Conservation (phyloP, 495 filamentous ascomycete genomes). For the Filosporella fistucella region DNA sequence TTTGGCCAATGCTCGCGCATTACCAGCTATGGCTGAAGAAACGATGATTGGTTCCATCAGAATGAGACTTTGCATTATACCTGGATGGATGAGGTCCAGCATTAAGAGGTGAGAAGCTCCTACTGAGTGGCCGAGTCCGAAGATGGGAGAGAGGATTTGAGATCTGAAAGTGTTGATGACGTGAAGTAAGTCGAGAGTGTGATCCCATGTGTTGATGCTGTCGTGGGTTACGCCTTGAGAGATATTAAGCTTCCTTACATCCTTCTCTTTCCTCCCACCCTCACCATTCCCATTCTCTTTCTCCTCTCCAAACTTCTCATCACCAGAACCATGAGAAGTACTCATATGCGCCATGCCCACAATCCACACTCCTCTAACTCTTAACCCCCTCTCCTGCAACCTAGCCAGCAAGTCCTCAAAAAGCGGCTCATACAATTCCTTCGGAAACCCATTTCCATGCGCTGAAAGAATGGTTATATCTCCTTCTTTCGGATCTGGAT, state of each 20-base stretch:
- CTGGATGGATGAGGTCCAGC: slow-evolving; percentile 69
- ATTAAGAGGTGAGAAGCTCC: slow-evolving; percentile 60
- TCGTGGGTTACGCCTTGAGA: slow-evolving; percentile 16
- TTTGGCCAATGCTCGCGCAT: slow-evolving; percentile 28
- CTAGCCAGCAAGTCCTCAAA: slow-evolving; percentile 66
- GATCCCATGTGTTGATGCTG: slow-evolving; percentile 76
- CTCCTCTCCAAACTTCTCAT: slow-evolving; percentile 66
- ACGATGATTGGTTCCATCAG: slow-evolving; percentile 78
- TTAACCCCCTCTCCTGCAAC: slow-evolving; percentile 47
- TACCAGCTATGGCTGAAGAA: slow-evolving; percentile 14
- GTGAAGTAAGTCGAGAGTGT: slow-evolving; percentile 79
- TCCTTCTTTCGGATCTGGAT: slow-evolving; percentile 53
- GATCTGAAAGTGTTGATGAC: slow-evolving; percentile 76
- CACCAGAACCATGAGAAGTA: slow-evolving; percentile 54
- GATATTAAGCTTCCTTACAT: slow-evolving; percentile 57
- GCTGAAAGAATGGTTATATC: slow-evolving; percentile 79
- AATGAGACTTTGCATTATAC: slow-evolving; percentile 69
- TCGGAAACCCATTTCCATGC: slow-evolving; percentile 83
- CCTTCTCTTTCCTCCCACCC: no score
- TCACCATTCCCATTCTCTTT: no score
- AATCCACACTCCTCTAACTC: slow-evolving; percentile 78
- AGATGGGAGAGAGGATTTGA: slow-evolving; percentile 71
- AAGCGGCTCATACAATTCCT: slow-evolving; percentile 85
- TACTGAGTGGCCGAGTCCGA: slow-evolving; percentile 87
- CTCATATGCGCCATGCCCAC: slow-evolving; percentile 76